Evolutionary conservation across 148 eudicot species (phyloP), one percentile per base, ranked within the genome.

Genomic region (Rhododendron griersonianum): DNA sequence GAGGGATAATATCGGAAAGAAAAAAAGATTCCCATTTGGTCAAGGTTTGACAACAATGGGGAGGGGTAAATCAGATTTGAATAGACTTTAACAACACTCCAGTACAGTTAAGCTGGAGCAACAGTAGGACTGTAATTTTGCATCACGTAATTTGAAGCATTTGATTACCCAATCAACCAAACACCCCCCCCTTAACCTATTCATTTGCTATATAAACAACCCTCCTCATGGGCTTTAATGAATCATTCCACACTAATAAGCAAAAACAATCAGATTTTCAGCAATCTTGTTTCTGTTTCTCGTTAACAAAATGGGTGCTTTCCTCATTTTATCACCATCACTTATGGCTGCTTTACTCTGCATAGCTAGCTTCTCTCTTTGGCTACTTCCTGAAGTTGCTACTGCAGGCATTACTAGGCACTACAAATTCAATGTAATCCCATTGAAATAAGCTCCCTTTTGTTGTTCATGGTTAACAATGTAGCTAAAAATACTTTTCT

Each of bases 381-480:
- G 55, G 79, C 57, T 80, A 3, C 80, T 80, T 73, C 80, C 88
- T 81, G 92, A 86, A 30, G 41, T 87, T 50, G 85, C 86, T 65
- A 16, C 86, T 80, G 84, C 81, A 83, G 82, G 87, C 87, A 83
- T 83, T 28, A 93, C 92, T 25, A 90, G 95, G 84, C 93, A 89
- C 82, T 93, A 91, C 88, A 90, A 83, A 69, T 93, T 95, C 87
- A 86, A 95, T 86, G 95, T 94, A 91, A 59, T 81, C 21, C 39
- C 67, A 33, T 67, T 80, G 45, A n/a, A 28, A 7, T 3, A 0
- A 55, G 47, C 45, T 53, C 47, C 3, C 45, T 80, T 80, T 53
- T 51, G 2, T 61, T 61, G 69, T 63, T 65, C 7, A n/a, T 65
- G 25, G 1, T 5, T 1, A n/a, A 9, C 13, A 65, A 65, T n/a